These are phyloP conservation scores for Lyophyllum decastes DNA, from an alignment of 768 basidiomycete genomes.

Conservation along the genomic window DNA sequence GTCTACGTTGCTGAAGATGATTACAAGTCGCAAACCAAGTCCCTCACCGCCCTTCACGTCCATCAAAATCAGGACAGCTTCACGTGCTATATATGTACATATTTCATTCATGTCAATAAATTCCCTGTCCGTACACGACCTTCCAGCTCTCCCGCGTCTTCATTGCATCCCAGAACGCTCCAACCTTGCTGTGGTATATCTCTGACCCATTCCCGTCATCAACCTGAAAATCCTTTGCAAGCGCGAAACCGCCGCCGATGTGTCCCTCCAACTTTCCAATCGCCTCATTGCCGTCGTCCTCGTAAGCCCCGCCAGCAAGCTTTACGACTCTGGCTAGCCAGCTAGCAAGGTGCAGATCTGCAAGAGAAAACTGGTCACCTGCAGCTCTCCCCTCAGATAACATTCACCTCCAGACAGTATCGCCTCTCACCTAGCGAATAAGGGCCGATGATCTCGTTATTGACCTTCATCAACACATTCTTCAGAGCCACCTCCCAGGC, in stretches of 20 bases:
- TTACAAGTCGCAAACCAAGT: constrained; percentile 1
- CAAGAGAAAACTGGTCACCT: constrained; percentile 85
- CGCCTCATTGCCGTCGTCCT: constrained; percentile 52
- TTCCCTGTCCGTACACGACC: constrained; percentile 53
- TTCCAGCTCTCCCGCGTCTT: constrained; percentile 71
- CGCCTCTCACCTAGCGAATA: constrained; percentile 57
- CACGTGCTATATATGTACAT: constrained; percentile 12
- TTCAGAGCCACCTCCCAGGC: constrained; percentile 56
- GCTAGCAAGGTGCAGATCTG: constrained; percentile 77
- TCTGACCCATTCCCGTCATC: constrained; percentile 24
- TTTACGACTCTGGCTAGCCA: constrained; percentile 68
- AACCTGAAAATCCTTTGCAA: constrained; percentile 44
- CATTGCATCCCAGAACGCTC: constrained; percentile 71
- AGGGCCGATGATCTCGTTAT: constrained; percentile 63
- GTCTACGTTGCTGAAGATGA: constrained; percentile 16
- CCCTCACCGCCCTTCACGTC: constrained; percentile 6
- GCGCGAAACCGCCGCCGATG: constrained; percentile 44
- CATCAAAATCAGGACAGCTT: constrained; percentile 8
- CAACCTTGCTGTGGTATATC: constrained; percentile 49
- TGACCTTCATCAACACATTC: constrained; percentile 46
- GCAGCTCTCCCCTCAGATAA: background rate
- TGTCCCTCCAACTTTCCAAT: constrained; percentile 54
- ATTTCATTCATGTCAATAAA: constrained; percentile 40
- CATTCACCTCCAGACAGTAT: constrained; percentile 40
- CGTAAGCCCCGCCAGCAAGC: constrained; percentile 53